Evolutionary conservation across 2,329 filamentous ascomycete genomes (phyloP).

Genomic region (Dactylonectria estremocensis): DNA sequence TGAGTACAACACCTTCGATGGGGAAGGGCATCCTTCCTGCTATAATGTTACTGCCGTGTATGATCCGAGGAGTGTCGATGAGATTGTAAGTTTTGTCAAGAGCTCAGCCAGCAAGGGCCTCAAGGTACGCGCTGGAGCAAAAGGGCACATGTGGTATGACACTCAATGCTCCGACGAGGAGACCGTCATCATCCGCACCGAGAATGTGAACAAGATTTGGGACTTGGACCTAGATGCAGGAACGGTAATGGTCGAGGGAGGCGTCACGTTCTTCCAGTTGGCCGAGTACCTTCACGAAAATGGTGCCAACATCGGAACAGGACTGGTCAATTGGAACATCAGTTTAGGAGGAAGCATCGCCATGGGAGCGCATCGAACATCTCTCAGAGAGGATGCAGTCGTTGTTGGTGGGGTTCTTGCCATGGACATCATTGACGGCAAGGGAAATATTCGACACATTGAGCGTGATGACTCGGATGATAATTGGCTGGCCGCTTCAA

Average conservation of each 20-base stretch:
- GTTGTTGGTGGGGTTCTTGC: constrained; percentile 65
- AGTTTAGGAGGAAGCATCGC: constrained; percentile 65
- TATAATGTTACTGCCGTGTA: constrained; percentile 61
- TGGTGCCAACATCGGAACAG: constrained; percentile 64
- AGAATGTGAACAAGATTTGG: constrained; percentile 60
- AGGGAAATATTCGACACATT: constrained; percentile 59
- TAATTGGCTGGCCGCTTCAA: constrained; percentile 67
- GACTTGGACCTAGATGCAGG: constrained; percentile 61
- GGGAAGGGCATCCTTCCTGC: constrained; percentile 63
- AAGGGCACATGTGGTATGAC: constrained; percentile 69
- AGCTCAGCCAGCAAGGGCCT: constrained; percentile 56
- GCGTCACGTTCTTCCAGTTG: constrained; percentile 67
- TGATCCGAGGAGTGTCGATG: constrained; percentile 61
- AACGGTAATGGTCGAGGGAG: constrained; percentile 64
- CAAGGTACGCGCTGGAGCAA: constrained; percentile 63
- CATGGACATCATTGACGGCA: constrained; percentile 66
- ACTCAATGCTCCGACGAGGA: constrained; percentile 66
- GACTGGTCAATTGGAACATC: constrained; percentile 69
- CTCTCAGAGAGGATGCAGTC: constrained; percentile 64
- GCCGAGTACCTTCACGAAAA: constrained; percentile 64
- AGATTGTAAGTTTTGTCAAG: constrained; percentile 60
- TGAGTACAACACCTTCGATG: constrained; percentile 66
- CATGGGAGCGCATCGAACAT: constrained; percentile 67
- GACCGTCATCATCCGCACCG: constrained; percentile 65
- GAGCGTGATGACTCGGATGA: constrained; percentile 60